phyloP scores from a whole-genome alignment of 2,329 filamentous ascomycete genomes.

The Coleophoma cylindrospora region DNA sequence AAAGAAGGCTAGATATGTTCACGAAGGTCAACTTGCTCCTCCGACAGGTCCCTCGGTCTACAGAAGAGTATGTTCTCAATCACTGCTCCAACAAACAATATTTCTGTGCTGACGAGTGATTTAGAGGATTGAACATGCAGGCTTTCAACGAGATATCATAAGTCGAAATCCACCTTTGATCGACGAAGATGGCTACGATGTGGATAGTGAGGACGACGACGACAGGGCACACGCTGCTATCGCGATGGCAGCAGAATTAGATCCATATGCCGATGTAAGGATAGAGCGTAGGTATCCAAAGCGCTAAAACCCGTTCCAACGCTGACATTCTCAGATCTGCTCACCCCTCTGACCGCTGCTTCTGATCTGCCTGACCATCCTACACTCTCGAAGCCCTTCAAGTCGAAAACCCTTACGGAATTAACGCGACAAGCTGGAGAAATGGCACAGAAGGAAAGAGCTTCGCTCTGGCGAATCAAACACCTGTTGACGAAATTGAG shows the following conservation, averaged over 20 bases:
- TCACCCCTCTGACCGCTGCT: constrained; percentile 70
- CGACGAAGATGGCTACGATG: constrained; percentile 74
- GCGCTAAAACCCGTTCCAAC: not conserved
- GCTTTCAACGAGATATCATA: constrained; percentile 68
- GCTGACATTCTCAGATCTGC: constrained; percentile 51
- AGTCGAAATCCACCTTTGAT: constrained; percentile 67
- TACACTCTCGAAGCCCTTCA: constrained; percentile 69
- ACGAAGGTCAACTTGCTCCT: constrained; percentile 63
- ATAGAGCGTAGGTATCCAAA: constrained; percentile 56
- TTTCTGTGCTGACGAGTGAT: not conserved
- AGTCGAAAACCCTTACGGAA: constrained; percentile 66
- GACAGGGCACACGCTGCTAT: constrained; percentile 56
- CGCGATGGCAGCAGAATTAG: constrained; percentile 59
- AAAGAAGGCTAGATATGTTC: constrained; percentile 66
- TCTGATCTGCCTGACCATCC: constrained; percentile 72
- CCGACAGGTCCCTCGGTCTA: constrained; percentile 63
- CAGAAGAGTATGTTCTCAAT: constrained; percentile 52
- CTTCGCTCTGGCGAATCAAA: constrained; percentile 68
- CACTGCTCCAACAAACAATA: no score
- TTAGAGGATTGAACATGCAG: constrained; percentile 68
- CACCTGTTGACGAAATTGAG: constrained; percentile 67
- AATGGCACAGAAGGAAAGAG: constrained; percentile 71
- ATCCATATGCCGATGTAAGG: constrained; percentile 69
- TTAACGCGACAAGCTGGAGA: constrained; percentile 64
- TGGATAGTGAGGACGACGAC: constrained; percentile 68